Percentiles rank a stretch among this genome's conserved stretches.
phyloP scores from a whole-genome alignment of 2,329 filamentous ascomycete genomes.

The Leptographium procerum region DNA sequence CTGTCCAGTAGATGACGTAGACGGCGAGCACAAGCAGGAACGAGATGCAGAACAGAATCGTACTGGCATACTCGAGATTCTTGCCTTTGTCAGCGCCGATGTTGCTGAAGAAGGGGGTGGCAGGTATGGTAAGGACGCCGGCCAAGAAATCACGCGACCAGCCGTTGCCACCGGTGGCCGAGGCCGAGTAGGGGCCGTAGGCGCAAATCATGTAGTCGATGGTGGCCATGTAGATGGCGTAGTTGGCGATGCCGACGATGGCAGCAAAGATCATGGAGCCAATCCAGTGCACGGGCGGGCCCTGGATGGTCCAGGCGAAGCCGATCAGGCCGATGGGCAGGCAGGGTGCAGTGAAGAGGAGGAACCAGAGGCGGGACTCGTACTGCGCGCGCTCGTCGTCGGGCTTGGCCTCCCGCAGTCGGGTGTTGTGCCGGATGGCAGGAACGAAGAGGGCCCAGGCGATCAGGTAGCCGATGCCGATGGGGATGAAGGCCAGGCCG shows the following conservation, averaged over 20 bases:
- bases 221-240: slow-evolving; percentile 63
- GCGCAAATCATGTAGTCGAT: slow-evolving; percentile 70
- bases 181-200: slow-evolving; percentile 59
- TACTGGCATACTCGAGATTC: slow-evolving; percentile 48
- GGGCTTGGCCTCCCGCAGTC: slow-evolving; percentile 37
- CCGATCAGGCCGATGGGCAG: slow-evolving; percentile 57
- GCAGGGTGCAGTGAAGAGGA: slow-evolving; percentile 50
- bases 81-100: slow-evolving; percentile 34
- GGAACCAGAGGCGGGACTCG: slow-evolving; percentile 54
- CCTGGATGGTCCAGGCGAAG: slow-evolving; percentile 57
- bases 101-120: slow-evolving; percentile 52
- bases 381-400: slow-evolving; percentile 51
- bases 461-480: slow-evolving; percentile 55
- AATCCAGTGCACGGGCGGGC: slow-evolving; percentile 56
- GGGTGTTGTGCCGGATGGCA: slow-evolving; percentile 41
- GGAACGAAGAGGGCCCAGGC: slow-evolving; percentile 50
- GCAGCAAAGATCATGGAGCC: slow-evolving; percentile 52
- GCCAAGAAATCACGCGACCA: slow-evolving; percentile 64
- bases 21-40: slow-evolving; percentile 50
- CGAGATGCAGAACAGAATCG: slow-evolving; percentile 52
- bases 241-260: slow-evolving; percentile 63
- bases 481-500: slow-evolving; percentile 53
- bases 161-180: slow-evolving; percentile 65
- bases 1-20: slow-evolving; percentile 56
- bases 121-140: slow-evolving; percentile 58